Evolutionary conservation across 2,329 filamentous ascomycete species (phyloP).

Genomic region (Colletotrichum sp.): DNA sequence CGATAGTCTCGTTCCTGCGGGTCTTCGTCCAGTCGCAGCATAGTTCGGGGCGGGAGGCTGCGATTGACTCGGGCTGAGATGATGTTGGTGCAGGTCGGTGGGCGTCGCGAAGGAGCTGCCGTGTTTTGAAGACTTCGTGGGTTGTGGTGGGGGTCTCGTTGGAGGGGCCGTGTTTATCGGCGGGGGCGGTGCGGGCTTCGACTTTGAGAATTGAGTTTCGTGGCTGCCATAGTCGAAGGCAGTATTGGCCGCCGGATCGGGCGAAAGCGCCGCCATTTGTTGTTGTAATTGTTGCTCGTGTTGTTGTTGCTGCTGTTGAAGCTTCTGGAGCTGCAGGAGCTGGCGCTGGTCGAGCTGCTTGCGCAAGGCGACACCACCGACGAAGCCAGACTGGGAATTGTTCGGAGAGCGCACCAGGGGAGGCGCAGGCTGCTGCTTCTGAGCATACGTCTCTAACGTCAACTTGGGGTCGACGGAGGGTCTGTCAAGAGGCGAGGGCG

Average conservation of each 20-base stretch:
- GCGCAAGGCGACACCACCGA: slow-evolving; percentile 59
- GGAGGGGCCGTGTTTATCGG: slow-evolving; percentile 39
- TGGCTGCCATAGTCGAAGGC: slow-evolving; percentile 15
- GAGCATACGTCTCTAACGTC: slow-evolving; percentile 4
- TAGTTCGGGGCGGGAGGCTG: not conserved
- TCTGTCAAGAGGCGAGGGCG: slow-evolving; percentile 4
- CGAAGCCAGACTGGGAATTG: slow-evolving; percentile 50
- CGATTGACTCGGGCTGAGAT: not conserved
- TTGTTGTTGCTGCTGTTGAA: slow-evolving; percentile 24
- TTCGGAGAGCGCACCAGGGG: slow-evolving; percentile 37
- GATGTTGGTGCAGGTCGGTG: slow-evolving; percentile 46
- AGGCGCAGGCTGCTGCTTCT: slow-evolving; percentile 25
- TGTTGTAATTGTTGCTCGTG: slow-evolving; percentile 16
- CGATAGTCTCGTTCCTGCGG: slow-evolving; percentile 42
- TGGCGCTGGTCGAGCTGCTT: slow-evolving; percentile 43
- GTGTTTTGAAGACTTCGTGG: slow-evolving; percentile 34
- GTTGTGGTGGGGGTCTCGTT: slow-evolving; percentile 31
- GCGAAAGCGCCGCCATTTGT: slow-evolving; percentile 11
- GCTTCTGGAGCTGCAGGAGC: slow-evolving; percentile 13
- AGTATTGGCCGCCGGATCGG: not conserved
- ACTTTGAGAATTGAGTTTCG: slow-evolving; percentile 29
- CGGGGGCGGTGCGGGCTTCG: slow-evolving; percentile 35
- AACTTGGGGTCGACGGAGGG: slow-evolving; percentile 19
- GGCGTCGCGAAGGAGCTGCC: slow-evolving; percentile 53
- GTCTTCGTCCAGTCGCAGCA: slow-evolving; percentile 43